A percentile compares a stretch with the other conserved stretches of the same genome.
Conservation (phyloP, 371 early-diverging fungal species). For the Sporodiniella umbellata region DNA sequence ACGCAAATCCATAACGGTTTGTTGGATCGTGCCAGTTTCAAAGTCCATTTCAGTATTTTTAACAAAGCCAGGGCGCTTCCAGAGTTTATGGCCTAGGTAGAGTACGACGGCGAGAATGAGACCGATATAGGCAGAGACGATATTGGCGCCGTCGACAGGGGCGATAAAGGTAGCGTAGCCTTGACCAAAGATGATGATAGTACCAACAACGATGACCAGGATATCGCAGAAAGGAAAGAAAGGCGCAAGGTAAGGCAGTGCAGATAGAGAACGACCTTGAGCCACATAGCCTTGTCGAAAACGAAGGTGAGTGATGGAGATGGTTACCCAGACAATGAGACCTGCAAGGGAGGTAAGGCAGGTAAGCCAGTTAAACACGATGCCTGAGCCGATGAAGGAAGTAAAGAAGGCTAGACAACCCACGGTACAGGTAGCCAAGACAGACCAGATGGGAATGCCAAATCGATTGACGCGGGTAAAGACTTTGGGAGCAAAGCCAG, state of each 20-base stretch:
- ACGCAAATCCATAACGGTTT: slow-evolving; percentile 18
- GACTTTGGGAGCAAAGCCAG: slow-evolving; percentile 67
- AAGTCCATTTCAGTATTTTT: slow-evolving; percentile 46
- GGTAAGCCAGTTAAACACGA: slow-evolving; percentile 74
- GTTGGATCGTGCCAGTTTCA: slow-evolving; percentile 36
- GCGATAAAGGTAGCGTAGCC: slow-evolving; percentile 55
- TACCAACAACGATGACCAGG: slow-evolving; percentile 59
- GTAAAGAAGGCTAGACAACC: slow-evolving; percentile 63
- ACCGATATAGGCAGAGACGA: slow-evolving; percentile 55
- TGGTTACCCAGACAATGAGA: slow-evolving; percentile 80
- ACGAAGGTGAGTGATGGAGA: slow-evolving; percentile 74
- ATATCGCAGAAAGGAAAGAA: slow-evolving; percentile 72
- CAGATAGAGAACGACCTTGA: slow-evolving; percentile 63
- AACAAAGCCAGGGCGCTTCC: slow-evolving; percentile 32
- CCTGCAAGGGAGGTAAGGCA: slow-evolving; percentile 74
- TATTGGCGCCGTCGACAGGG: slow-evolving; percentile 35
- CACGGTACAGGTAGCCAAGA: slow-evolving; percentile 55
- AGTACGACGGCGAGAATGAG: slow-evolving; percentile 50
- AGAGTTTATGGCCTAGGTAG: slow-evolving; percentile 53
- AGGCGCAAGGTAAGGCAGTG: slow-evolving; percentile 73
- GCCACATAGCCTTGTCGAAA: slow-evolving; percentile 78
- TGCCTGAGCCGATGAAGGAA: slow-evolving; percentile 55
- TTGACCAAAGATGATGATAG: slow-evolving; percentile 68
- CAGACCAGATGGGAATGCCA: slow-evolving; percentile 65
- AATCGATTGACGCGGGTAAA: slow-evolving; percentile 54